Conservation (phyloP, 768 basidiomycete genomes). For the Boletus vermiculosoides region DNA sequence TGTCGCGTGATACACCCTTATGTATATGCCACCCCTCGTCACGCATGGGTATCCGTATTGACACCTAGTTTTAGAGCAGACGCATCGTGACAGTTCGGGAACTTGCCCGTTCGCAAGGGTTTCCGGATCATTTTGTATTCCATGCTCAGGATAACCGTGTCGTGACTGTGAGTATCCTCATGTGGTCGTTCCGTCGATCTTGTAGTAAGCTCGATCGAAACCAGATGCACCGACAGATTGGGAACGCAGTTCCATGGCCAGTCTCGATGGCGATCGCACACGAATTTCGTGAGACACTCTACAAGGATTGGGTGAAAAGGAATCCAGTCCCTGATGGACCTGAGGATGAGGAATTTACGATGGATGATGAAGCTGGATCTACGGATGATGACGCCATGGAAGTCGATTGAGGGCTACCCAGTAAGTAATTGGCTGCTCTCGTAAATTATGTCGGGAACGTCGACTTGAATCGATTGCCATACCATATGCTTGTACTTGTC, state of each 20-base stretch:
- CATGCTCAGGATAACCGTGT: constrained; percentile 50
- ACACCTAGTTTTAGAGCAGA: constrained; percentile 46
- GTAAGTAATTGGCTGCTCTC: not conserved
- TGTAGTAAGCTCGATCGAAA: constrained; percentile 1
- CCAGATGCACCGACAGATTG: constrained; percentile 79
- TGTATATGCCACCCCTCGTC: constrained; percentile 42
- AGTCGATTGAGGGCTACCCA: constrained; percentile 28
- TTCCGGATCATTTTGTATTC: constrained; percentile 74
- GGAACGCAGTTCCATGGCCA: constrained; percentile 75
- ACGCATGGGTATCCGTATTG: not conserved
- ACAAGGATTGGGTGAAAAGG: constrained; percentile 48
- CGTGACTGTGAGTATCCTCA: constrained; percentile 49
- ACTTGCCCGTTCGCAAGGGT: constrained; percentile 77
- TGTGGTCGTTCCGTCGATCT: not conserved
- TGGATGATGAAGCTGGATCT: not conserved
- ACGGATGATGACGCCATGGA: constrained; percentile 23
- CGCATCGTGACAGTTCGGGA: constrained; percentile 75
- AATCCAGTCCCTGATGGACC: constrained; percentile 20
- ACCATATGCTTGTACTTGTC: too few relatives aligned
- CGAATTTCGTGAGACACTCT: constrained; percentile 51
- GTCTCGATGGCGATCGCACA: constrained; percentile 63
- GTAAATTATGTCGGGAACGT: not conserved
- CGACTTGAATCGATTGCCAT: not conserved
- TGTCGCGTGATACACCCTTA: constrained; percentile 64
- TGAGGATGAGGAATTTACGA: constrained; percentile 33